Percentiles rank a stretch among this genome's conserved stretches.
Evolutionary conservation across 192 early-diverging fungal species (phyloP).

Genomic region (Glomus cerebriforme): DNA sequence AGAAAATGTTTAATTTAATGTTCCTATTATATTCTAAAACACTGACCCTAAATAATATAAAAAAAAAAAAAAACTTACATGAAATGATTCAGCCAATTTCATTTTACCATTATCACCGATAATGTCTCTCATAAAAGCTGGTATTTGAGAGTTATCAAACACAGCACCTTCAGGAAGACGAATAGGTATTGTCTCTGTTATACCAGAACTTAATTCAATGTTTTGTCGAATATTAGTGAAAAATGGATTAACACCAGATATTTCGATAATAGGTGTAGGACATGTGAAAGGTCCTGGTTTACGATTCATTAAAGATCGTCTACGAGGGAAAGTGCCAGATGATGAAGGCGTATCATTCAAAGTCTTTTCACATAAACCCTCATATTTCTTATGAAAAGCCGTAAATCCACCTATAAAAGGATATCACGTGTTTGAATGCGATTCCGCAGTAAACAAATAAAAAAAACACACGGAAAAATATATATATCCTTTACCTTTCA

Average conservation of each 20-base stretch:
- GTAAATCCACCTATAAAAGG: slow-evolving; percentile 51
- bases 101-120: slow-evolving; percentile 34
- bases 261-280: slow-evolving; percentile 60
- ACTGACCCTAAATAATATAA: too few relatives aligned
- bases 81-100: slow-evolving; percentile 42
- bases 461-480: not conserved
- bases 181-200: slow-evolving; percentile 57
- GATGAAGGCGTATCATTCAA: not conserved
- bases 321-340: not conserved
- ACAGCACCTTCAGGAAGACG: slow-evolving; percentile 48
- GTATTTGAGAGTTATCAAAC: slow-evolving; percentile 36
- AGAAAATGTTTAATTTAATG: too few relatives aligned
- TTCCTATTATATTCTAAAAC: too few relatives aligned
- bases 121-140: slow-evolving; percentile 33
- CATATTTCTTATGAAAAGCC: slow-evolving; percentile 36
- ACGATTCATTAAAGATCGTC: not conserved
- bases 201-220: slow-evolving; percentile 55
- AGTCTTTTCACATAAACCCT: slow-evolving; percentile 34
- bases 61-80: slow-evolving; percentile 36
- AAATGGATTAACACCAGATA: slow-evolving; percentile 58
- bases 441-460: not conserved
- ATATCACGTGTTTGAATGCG: not conserved
- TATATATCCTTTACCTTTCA: slow-evolving; percentile 42
- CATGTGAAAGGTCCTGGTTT: slow-evolving; percentile 50
- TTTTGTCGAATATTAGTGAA: slow-evolving; percentile 66